Percentiles rank a stretch among this genome's conserved stretches.
These are phyloP conservation scores for Fusarium illudens DNA, from an alignment of 2,329 filamentous ascomycete species.

Conservation along the genomic window DNA sequence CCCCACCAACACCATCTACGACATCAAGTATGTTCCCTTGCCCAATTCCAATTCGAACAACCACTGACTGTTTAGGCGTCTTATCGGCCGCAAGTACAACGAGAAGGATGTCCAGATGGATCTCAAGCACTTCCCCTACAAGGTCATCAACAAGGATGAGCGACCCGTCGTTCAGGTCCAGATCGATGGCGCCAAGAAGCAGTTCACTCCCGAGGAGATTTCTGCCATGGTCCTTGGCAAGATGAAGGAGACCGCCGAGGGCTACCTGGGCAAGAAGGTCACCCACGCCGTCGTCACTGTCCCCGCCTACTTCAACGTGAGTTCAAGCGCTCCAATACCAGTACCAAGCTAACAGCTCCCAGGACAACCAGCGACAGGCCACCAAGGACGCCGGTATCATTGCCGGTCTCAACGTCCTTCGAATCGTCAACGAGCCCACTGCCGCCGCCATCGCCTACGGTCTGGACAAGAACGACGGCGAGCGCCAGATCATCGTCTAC, in stretches of 20 bases:
- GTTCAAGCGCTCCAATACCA: conserved; percentile 15
- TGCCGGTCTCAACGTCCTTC: conserved; percentile 92
- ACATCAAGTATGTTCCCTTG: conserved; percentile 77
- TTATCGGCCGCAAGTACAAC: conserved; percentile 84
- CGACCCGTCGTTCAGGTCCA: conserved; percentile 87
- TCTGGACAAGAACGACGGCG: conserved; percentile 83
- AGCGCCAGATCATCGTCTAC: conserved; percentile 91
- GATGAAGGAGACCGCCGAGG: conserved; percentile 86
- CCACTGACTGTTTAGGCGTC: conserved; percentile 63
- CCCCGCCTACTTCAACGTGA: conserved; percentile 91
- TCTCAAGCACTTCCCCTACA: conserved; percentile 98
- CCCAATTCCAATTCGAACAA: background rate
- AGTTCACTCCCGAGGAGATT: conserved; percentile 82
- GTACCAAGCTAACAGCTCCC: conserved; percentile 33
- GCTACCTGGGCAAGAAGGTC: conserved; percentile 82
- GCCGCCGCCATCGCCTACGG: conserved; percentile 95
- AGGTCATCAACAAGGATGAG: conserved; percentile 86
- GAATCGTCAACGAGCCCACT: conserved; percentile 96
- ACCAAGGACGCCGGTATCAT: conserved; percentile 95
- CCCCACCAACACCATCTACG: conserved; percentile 78
- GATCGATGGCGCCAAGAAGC: conserved; percentile 70
- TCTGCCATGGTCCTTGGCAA: conserved; percentile 83
- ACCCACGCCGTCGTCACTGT: conserved; percentile 92
- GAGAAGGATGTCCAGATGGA: conserved; percentile 92
- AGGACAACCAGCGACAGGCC: conserved; percentile 92